Percentiles rank a stretch among this genome's conserved stretches.
These are phyloP conservation scores for Kazachstania africana DNA, from an alignment of 805 yeast genomes.

Conservation along the genomic window DNA sequence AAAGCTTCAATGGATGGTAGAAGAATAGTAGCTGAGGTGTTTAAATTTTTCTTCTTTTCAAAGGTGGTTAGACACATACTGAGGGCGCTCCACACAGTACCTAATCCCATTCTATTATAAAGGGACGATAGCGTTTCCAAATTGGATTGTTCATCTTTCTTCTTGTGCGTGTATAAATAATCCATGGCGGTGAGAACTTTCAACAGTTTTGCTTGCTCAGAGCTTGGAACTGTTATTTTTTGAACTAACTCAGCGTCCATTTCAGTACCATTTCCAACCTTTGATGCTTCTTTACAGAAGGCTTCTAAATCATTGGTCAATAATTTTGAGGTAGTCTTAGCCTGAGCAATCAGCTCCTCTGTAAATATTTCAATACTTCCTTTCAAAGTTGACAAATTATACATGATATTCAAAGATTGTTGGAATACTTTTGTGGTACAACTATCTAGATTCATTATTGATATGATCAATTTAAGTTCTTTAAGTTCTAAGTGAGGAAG, in stretches of 20 bases:
- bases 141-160: constrained; percentile 14
- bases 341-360: constrained; percentile 50
- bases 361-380: constrained; percentile 58
- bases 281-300: constrained; percentile 35
- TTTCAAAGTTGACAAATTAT: constrained; percentile 51
- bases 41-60: constrained; percentile 44
- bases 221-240: constrained; percentile 64
- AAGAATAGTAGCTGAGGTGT: constrained; percentile 64
- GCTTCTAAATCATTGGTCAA: constrained; percentile 44
- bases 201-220: constrained; percentile 82
- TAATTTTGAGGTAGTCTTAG: constrained; percentile 43
- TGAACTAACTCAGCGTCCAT: constrained; percentile 44
- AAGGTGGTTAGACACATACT: constrained; percentile 58
- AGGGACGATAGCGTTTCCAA: constrained; percentile 41
- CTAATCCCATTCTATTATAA: constrained; percentile 60
- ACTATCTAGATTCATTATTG: constrained; percentile 65
- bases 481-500: constrained; percentile 55
- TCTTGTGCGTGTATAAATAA: constrained; percentile 47
- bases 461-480: constrained; percentile 50
- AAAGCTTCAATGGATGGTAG: constrained; percentile 83
- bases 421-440: constrained; percentile 80
- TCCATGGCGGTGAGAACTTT: constrained; percentile 82
- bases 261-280: constrained; percentile 30
- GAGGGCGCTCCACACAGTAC: constrained; percentile 74
- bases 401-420: constrained; percentile 72